Evolutionary conservation across 2,329 filamentous ascomycete genomes (phyloP), one percentile per base, ranked within the genome.

Genomic region (Fusarium drepaniforme): DNA sequence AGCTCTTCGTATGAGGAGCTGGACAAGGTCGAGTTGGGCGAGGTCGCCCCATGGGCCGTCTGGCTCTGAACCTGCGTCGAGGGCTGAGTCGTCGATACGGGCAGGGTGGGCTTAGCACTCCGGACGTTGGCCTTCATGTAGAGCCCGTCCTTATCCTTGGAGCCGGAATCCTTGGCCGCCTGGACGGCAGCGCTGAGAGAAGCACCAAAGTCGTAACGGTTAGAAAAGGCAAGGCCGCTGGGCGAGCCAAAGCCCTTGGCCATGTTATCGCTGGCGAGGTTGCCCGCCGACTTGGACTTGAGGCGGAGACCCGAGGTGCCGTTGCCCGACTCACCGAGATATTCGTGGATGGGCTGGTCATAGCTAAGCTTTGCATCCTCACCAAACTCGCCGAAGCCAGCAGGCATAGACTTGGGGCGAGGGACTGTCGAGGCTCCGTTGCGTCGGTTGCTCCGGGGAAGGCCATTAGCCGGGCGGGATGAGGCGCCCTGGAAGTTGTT

Each of bases 1-100:
- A 99, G 90, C 85, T 99, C 97, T 85, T 97, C 94, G 83, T 99
- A 98, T 70, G 96, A 96, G 71, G 94, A 92, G 75, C 95, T 97
- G 71, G 96, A 91, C 76, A 98, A 92, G 80, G 84, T 85, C 59
- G 85, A 77, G 74, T 84, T 83, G 87, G 88, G 82, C 80, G 89
- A 86, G 85, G 89, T 80, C 84, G 90, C 82, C 67, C 85, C 85
- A 71, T 83, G 80, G 64, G 83, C 79, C 57, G 74, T 40, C 35
- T 74, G 63, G 37, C 71, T 70, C 73, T 73, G 66, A 18, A 68
- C 70, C 7, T 49, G 63, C 21, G 68, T 33, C n/a, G 74, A 71
- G n/a, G 70, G 60, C 28, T 69, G 68, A n/a, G 65, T 76, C n/a
- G 70, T 74, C 68, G 66, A 76, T 53, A 64, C 73, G 79, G 79